These are phyloP conservation scores for Orbilia oligospora DNA, from an alignment of 2,329 filamentous ascomycete species.

Conservation along the genomic window DNA sequence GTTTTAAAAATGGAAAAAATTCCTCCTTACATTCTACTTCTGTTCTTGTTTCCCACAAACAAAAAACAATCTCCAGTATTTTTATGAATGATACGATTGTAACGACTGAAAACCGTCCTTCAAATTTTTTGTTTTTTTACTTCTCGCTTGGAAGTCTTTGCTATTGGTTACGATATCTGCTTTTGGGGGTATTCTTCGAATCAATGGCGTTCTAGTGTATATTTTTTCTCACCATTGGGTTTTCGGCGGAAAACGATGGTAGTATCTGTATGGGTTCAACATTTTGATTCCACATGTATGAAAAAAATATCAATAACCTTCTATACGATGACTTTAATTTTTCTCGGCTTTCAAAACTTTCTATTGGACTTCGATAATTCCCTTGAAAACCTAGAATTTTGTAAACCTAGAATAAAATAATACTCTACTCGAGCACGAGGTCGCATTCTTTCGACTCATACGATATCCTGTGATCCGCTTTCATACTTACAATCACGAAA, in stretches of 20 bases:
- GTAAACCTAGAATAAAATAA: conserved; percentile 26
- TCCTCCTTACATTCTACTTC: conserved; percentile 20
- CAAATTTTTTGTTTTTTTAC: conserved; percentile 19
- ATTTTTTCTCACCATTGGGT: conserved; percentile 19
- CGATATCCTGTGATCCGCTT: conserved; percentile 22
- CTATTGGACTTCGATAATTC: conserved; percentile 32
- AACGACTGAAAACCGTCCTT: conserved; percentile 47
- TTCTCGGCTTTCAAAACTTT: conserved; percentile 26
- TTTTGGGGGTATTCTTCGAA: conserved; percentile 14
- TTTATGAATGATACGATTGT: conserved; percentile 52
- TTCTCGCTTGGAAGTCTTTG: conserved; percentile 10
- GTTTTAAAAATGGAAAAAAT: conserved; percentile 59
- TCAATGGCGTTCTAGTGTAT: conserved; percentile 20
- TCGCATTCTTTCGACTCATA: conserved; percentile 25
- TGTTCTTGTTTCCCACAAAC: conserved; percentile 40
- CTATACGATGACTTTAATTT: conserved; percentile 15
- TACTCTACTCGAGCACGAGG: conserved; percentile 18
- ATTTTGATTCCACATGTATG: conserved; percentile 30
- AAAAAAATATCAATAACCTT: conserved; percentile 35
- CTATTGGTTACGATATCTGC: conserved; percentile 34
- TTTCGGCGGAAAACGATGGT: conserved; percentile 30
- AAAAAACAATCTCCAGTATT: conserved; percentile 30
- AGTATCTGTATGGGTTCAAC: conserved; percentile 31
- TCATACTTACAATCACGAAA: neutral
- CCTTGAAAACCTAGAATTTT: conserved; percentile 2